Evolutionary conservation across 768 basidiomycete genomes (phyloP).

Genomic region (Tremella fuciformis): DNA sequence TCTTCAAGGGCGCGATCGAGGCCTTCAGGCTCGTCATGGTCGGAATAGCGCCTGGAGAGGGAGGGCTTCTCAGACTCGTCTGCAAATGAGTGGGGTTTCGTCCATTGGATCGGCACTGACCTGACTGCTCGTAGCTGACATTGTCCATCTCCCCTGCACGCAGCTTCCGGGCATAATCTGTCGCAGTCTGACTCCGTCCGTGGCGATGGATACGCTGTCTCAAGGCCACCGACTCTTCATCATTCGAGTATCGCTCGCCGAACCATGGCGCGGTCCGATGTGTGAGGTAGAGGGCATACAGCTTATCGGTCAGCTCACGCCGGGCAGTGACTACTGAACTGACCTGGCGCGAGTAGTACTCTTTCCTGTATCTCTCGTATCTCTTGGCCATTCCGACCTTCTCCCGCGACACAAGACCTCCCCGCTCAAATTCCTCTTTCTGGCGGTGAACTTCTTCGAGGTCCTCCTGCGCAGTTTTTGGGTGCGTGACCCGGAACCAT

Average conservation of each 20-base stretch:
- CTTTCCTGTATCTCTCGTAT: slow-evolving; percentile 94
- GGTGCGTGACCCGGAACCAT: slow-evolving; percentile 44
- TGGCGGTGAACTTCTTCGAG: slow-evolving; percentile 35
- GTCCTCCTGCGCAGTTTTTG: slow-evolving; percentile 41
- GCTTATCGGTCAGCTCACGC: slow-evolving; percentile 56
- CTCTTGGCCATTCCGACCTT: slow-evolving; percentile 53
- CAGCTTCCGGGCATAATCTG: slow-evolving; percentile 72
- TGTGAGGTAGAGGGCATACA: slow-evolving; percentile 92
- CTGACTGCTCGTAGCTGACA: slow-evolving; percentile 30
- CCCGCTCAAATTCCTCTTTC: slow-evolving; percentile 26
- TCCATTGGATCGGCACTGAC: background rate
- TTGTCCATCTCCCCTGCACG: slow-evolving; percentile 78
- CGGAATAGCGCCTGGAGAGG: slow-evolving; percentile 16
- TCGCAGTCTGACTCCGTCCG: slow-evolving; percentile 74
- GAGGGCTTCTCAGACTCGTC: slow-evolving; percentile 74
- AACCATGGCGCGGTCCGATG: slow-evolving; percentile 97
- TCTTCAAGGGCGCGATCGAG: slow-evolving; percentile 34
- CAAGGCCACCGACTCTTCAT: slow-evolving; percentile 66
- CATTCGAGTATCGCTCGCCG: slow-evolving; percentile 86
- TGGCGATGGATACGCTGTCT: slow-evolving; percentile 76
- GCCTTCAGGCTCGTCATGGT: slow-evolving; percentile 39
- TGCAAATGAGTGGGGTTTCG: background rate
- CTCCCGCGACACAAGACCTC: slow-evolving; percentile 22
- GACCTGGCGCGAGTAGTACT: slow-evolving; percentile 82
- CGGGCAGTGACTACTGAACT: slow-evolving; percentile 45